Conservation (phyloP, 805 yeast genomes). For the Diddensiella caesifluorescens region DNA sequence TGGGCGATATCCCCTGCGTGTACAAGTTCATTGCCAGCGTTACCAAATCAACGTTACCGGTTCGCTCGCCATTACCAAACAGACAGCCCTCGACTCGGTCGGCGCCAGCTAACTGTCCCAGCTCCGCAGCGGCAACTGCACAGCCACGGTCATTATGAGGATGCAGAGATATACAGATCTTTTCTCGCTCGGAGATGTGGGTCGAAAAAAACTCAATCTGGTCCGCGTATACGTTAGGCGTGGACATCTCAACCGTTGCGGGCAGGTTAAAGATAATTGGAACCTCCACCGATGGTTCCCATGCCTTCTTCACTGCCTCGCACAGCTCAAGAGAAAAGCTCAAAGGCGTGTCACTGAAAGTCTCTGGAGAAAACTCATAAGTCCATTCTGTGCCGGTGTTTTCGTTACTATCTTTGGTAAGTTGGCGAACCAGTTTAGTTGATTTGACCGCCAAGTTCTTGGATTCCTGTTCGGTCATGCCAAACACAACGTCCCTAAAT, state of each 20-base stretch:
- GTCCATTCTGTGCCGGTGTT: slow-evolving; percentile 57
- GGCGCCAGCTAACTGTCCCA: slow-evolving; percentile 81
- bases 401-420: slow-evolving; percentile 64
- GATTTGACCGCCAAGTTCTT: slow-evolving; percentile 57
- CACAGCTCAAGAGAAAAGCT: slow-evolving; percentile 62
- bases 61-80: slow-evolving; percentile 83
- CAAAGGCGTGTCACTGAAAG: slow-evolving; percentile 64
- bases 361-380: slow-evolving; percentile 77
- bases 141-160: slow-evolving; percentile 85
- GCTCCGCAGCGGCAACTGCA: slow-evolving; percentile 79
- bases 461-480: slow-evolving; percentile 51
- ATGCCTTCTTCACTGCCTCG: slow-evolving; percentile 68
- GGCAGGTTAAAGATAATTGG: slow-evolving; percentile 80
- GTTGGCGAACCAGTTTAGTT: slow-evolving; percentile 53
- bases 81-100: slow-evolving; percentile 83
- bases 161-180: slow-evolving; percentile 68
- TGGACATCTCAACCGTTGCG: slow-evolving; percentile 77
- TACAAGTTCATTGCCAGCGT: slow-evolving; percentile 72
- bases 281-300: slow-evolving; percentile 60
- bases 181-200: slow-evolving; percentile 59
- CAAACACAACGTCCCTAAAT: slow-evolving; percentile 68
- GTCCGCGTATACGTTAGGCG: slow-evolving; percentile 80
- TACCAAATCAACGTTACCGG: slow-evolving; percentile 80
- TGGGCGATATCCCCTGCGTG: slow-evolving; percentile 71
- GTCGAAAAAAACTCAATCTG: slow-evolving; percentile 71